Evolutionary conservation across 192 early-diverging fungal genomes (phyloP).

Genomic region (Linderina pennispora): DNA sequence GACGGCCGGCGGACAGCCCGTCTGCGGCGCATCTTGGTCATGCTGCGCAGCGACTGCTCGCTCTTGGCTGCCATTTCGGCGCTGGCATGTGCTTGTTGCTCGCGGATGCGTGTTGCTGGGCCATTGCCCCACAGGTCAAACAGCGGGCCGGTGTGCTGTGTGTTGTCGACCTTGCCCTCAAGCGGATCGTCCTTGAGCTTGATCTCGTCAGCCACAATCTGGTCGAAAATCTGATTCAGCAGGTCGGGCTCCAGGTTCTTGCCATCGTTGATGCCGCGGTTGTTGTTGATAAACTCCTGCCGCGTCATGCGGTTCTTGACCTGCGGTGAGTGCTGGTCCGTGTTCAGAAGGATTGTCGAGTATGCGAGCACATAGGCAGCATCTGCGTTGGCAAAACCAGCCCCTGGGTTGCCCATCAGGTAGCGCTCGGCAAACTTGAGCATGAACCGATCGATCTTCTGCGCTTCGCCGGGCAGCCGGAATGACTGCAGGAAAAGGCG

Average conservation of each 20-base stretch:
- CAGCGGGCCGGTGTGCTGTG: slow-evolving; percentile 34
- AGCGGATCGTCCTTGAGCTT: slow-evolving; percentile 85
- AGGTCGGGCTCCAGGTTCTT: slow-evolving; percentile 66
- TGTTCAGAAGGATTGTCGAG: slow-evolving; percentile 91
- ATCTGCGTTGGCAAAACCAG: slow-evolving; percentile 82
- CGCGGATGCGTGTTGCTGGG: slow-evolving; percentile 40
- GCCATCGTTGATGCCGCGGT: slow-evolving; percentile 90
- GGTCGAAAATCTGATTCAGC: slow-evolving; percentile 71
- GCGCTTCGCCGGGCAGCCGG: slow-evolving; percentile 87
- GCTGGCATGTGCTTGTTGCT: slow-evolving; percentile 54
- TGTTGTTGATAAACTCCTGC: slow-evolving; percentile 82
- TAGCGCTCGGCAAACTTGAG: slow-evolving; percentile 95
- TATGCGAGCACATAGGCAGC: slow-evolving; percentile 94
- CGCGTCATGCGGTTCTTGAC: slow-evolving; percentile 83
- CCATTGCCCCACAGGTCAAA: slow-evolving; percentile 42
- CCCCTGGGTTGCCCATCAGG: slow-evolving; percentile 70
- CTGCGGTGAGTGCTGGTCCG: slow-evolving; percentile 84
- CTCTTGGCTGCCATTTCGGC: slow-evolving; percentile 66
- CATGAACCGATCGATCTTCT: slow-evolving; percentile 98
- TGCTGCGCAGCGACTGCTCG: slow-evolving; percentile 60
- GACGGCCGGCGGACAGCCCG: slow-evolving; percentile 12
- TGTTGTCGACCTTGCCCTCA: slow-evolving; percentile 12
- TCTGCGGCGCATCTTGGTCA: slow-evolving; percentile 48
- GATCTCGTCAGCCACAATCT: slow-evolving; percentile 81
- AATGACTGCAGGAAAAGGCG: slow-evolving; percentile 82